Percentiles rank a stretch among this genome's conserved stretches.
Evolutionary conservation across 352 stramenopile genomes (phyloP).

Genomic region (Halophytophthora batemanensis): DNA sequence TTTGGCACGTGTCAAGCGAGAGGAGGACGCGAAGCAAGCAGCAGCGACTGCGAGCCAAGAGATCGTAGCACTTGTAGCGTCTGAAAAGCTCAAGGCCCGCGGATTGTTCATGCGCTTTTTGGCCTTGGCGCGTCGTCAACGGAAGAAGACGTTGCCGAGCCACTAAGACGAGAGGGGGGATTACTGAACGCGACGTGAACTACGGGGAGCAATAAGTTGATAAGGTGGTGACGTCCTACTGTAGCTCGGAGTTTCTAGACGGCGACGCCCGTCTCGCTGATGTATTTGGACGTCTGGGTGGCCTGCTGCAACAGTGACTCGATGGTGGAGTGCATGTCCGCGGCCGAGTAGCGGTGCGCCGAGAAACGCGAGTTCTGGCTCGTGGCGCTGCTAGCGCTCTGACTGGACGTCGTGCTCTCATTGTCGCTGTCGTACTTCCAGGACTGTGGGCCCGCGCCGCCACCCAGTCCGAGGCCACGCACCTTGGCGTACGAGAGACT

Average conservation of each 20-base stretch:
- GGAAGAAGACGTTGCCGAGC: too few relatives aligned
- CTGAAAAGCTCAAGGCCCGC: too few relatives aligned
- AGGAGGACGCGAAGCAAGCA: constrained; percentile 16
- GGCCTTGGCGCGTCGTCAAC: too few relatives aligned
- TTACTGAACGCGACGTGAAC: too few relatives aligned
- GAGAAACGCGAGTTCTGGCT: constrained; percentile 43
- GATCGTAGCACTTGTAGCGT: too few relatives aligned
- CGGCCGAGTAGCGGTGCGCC: constrained; percentile 44
- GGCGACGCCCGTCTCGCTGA: constrained; percentile 40
- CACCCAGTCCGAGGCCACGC: constrained; percentile 26
- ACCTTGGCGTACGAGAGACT: constrained; percentile 41
- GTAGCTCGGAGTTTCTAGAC: constrained; percentile 17
- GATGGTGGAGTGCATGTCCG: constrained; percentile 68
- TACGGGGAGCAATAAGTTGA: too few relatives aligned
- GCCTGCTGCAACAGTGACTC: constrained; percentile 68
- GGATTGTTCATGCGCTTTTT: too few relatives aligned
- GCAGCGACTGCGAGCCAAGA: too few relatives aligned
- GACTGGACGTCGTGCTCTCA: constrained; percentile 46
- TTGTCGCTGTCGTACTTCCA: constrained; percentile 61
- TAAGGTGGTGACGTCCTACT: too few relatives aligned
- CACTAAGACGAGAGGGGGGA: neutral
- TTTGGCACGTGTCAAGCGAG: constrained; percentile 25
- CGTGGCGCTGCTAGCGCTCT: constrained; percentile 23
- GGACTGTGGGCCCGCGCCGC: constrained; percentile 20
- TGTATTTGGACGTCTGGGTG: constrained; percentile 62